phyloP scores from a whole-genome alignment of 2,329 filamentous ascomycete species.

The Aspergillus pseudoterreus region DNA sequence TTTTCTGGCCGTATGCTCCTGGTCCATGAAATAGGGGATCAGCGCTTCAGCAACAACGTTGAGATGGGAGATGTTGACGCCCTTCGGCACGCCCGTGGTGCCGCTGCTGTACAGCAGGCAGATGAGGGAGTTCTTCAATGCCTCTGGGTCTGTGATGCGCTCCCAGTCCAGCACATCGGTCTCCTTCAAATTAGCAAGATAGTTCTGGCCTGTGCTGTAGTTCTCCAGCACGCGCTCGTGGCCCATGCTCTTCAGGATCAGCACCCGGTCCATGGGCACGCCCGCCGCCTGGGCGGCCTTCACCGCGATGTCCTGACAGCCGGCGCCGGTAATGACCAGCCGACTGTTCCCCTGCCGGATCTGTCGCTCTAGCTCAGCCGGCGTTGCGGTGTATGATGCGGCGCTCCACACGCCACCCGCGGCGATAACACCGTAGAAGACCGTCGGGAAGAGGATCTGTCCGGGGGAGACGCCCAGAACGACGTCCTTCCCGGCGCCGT shows the following conservation, averaged over 20 bases:
- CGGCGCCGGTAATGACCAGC: constrained; percentile 8
- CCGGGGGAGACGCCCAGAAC: constrained; percentile 11
- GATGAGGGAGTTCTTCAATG: constrained; percentile 11
- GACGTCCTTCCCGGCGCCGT: constrained; percentile 10
- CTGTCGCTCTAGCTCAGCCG: constrained; percentile 12
- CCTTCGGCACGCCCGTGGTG: constrained; percentile 58
- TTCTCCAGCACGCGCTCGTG: constrained; percentile 13
- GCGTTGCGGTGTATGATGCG: constrained; percentile 9
- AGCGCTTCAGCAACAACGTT: constrained; percentile 49
- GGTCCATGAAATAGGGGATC: constrained; percentile 6
- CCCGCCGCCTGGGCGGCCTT: constrained; percentile 9
- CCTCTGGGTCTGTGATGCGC: constrained; percentile 10
- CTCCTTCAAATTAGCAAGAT: constrained; percentile 5
- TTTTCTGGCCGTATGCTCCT: constrained; percentile 11
- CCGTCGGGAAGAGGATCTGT: constrained; percentile 9
- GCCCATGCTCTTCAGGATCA: constrained; percentile 6
- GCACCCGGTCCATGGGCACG: constrained; percentile 6
- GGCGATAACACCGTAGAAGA: constrained; percentile 14
- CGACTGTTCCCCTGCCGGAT: constrained; percentile 10
- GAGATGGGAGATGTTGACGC: constrained; percentile 53
- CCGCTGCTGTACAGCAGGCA: constrained; percentile 48
- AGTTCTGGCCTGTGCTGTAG: constrained; percentile 8
- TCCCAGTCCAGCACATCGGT: constrained; percentile 12
- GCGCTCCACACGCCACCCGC: constrained; percentile 14
- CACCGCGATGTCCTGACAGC: constrained; percentile 9